Evolutionary conservation across 2,329 filamentous ascomycete genomes (phyloP), one percentile per base, ranked within the genome.

Genomic region (Herpotrichia juniperi): DNA sequence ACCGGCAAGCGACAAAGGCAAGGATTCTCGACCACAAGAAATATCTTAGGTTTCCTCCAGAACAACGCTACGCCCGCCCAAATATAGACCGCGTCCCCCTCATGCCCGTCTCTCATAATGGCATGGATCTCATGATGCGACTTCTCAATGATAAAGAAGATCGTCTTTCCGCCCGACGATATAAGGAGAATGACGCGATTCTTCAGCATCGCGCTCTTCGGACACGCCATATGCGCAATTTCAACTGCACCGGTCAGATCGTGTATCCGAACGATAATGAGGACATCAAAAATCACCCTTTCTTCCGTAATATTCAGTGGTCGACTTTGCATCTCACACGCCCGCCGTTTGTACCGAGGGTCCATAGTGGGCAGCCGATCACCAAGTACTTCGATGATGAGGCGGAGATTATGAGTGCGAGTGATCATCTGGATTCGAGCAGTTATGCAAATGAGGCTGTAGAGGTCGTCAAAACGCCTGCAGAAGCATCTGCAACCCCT

Each of bases 371-470:
- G 21, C 78, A 80, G 54, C 66, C 71, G 12, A 78, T 81, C 67
- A 94, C 92, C 1, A 90, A 89, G 64, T 97, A 96, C 69, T 97
- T 97, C 67, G 90, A 96, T 52, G 88, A 92, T 44, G 90, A 91
- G 58, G 86, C 90, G 34, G 80, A 87, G 24, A 85, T 93, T 46
- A 63, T 79, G 54, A 76, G 68, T 16, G 69, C 58, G 22, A 66
- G 64, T 0, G 70, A 73, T 39, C 68, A 73, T 46, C 62, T 73
- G 4, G 69, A 74, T 45, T 68, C 68, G 10, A 69, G 65, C 2
- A 72, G 69, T 50, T 71, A 68, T 39, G 64, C 66, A 39, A 59
- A 51, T 14, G 44, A 42, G 11, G 44, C 49, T 14, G 31, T 39
- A 8, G 58, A 53, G 11, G 46, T 26, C 3, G 49, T 42, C 4